Evolutionary conservation across 139 green algal genomes (phyloP).

Genomic region (Ettlia oleoabundans): DNA sequence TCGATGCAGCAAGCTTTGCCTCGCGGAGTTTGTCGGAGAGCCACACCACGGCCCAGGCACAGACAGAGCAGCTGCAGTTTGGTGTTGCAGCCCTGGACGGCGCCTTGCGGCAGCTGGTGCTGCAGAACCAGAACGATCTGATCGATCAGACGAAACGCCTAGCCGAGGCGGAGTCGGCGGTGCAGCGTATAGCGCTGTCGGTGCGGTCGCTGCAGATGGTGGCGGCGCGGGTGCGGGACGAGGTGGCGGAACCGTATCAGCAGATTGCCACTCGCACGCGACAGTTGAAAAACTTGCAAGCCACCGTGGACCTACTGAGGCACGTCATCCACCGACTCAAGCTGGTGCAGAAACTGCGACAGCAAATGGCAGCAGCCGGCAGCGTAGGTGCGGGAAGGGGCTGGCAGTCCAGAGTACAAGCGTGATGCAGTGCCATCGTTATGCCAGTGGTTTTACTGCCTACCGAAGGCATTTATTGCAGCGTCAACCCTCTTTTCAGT

Average conservation of each 20-base stretch:
- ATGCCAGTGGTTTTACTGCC: too few species aligned
- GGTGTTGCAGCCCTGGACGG: slow-evolving; percentile 66
- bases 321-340: slow-evolving; percentile 74
- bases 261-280: slow-evolving; percentile 43
- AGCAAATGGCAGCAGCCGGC: slow-evolving; percentile 28
- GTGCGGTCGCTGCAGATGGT: slow-evolving; percentile 72
- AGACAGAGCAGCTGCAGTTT: slow-evolving; percentile 69
- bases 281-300: slow-evolving; percentile 61
- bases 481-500: too few species aligned
- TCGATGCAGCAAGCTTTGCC: slow-evolving; percentile 78
- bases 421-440: too few species aligned
- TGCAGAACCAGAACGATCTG: slow-evolving; percentile 60
- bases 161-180: slow-evolving; percentile 58
- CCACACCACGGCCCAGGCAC: slow-evolving; percentile 66
- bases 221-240: slow-evolving; percentile 63
- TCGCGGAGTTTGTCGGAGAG: slow-evolving; percentile 63
- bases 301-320: slow-evolving; percentile 71
- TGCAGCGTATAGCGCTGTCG: slow-evolving; percentile 66
- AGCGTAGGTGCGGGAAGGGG: not conserved
- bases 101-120: slow-evolving; percentile 61
- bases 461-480: too few species aligned
- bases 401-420: too few species aligned
- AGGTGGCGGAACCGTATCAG: slow-evolving; percentile 72
- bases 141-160: slow-evolving; percentile 48
- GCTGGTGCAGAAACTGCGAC: slow-evolving; percentile 55